Evolutionary conservation across 140 eudicot genomes (phyloP).

Genomic region (Oenanthe javanica): DNA sequence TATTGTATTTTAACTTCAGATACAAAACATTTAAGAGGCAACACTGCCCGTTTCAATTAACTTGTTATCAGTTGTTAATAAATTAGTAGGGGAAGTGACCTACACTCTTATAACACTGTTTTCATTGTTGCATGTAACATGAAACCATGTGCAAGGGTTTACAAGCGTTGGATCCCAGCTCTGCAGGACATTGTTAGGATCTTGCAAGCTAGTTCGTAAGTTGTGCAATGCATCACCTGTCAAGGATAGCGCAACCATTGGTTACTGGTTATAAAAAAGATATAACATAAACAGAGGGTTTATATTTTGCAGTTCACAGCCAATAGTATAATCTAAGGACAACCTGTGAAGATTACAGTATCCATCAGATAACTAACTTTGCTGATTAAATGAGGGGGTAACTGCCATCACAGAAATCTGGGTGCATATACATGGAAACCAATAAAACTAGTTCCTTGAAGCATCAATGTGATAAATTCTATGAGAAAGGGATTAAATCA

Average conservation of each 20-base stretch:
- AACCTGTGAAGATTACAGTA: not conserved
- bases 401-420: not conserved
- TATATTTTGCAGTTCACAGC: not conserved
- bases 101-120: slow-evolving; percentile 16
- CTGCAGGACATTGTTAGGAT: slow-evolving; percentile 16
- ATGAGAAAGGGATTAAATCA: too few species aligned
- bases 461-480: not conserved
- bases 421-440: not conserved
- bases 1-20: not conserved
- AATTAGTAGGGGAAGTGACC: not conserved
- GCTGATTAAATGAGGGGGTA: not conserved
- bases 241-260: not conserved
- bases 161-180: slow-evolving; percentile 15
- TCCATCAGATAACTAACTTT: not conserved
- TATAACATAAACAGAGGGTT: not conserved
- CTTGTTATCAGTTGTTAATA: not conserved
- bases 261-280: not conserved
- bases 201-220: slow-evolving; percentile 8
- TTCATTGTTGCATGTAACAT: slow-evolving; percentile 14
- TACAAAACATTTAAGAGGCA: not conserved
- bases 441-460: not conserved
- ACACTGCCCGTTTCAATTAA: not conserved
- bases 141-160: slow-evolving; percentile 14
- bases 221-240: slow-evolving; percentile 13
- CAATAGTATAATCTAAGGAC: not conserved